Evolutionary conservation across 106 monocot genomes (phyloP).

Genomic region (Triglochin maritima): DNA sequence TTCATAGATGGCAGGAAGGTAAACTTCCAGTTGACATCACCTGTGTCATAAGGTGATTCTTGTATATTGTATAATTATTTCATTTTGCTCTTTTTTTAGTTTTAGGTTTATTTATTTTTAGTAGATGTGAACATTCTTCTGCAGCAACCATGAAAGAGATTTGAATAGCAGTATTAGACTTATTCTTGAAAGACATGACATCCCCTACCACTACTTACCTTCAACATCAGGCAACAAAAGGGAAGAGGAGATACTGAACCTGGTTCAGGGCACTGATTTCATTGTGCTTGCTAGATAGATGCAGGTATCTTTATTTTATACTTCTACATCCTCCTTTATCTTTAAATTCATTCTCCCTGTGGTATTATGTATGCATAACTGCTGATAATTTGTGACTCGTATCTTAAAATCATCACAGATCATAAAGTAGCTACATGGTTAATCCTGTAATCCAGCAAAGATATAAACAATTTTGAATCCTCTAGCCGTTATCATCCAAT

Average conservation of each 20-base stretch:
- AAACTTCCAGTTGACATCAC: constrained; percentile 80
- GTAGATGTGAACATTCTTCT: background rate
- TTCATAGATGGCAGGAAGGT: constrained; percentile 90
- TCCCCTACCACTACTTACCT: constrained; percentile 82
- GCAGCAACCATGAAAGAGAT: constrained; percentile 82
- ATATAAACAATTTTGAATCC: too few species aligned
- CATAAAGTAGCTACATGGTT: too few species aligned
- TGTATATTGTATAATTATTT: too few species aligned
- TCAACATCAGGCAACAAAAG: constrained; percentile 46
- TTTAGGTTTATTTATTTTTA: background rate
- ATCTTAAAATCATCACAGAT: too few species aligned
- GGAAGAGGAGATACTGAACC: constrained; percentile 68
- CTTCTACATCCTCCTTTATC: too few species aligned
- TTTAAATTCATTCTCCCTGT: too few species aligned
- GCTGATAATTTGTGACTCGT: too few species aligned
- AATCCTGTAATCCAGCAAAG: too few species aligned
- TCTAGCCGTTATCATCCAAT: too few species aligned
- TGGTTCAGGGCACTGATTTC: constrained; percentile 78
- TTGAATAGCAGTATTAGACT: constrained; percentile 63
- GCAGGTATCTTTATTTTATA: constrained; percentile 51
- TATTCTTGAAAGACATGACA: constrained; percentile 80
- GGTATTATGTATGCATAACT: too few species aligned
- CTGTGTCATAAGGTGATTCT: constrained; percentile 76
- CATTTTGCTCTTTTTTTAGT: background rate
- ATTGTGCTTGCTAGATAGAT: constrained; percentile 95